Base-by-base conservation (phyloP, 805 yeast species). In the Yarrowia divulgata region DNA sequence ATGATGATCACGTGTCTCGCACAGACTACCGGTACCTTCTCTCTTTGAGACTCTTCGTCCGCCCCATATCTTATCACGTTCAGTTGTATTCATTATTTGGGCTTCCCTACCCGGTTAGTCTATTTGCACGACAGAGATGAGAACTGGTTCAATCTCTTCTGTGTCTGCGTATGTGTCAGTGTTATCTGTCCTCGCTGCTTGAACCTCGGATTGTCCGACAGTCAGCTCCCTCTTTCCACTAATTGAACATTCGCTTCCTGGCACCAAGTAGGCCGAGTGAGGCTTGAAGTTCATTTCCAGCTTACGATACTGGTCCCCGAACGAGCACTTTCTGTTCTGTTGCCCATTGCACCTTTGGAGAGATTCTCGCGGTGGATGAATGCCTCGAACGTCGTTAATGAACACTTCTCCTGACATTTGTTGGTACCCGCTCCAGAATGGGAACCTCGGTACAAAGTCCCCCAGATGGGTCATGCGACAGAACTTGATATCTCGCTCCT, bases 401-500 rank as follows among this genome's bases (percentile, higher is more conserved):
- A 60, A 60, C 14, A 60, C 18, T 43, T 60, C 66, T 14, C 66
- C 66, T 1, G 66, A 60, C 66, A 60, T 60, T 60, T 60, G 66
- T n/a, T 60, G 66, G 42, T 60, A 60, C 1, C 66, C 66, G n/a
- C 32, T 45, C 66, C 66, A 60, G 32, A 60, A 60, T 5, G 66
- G 66, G n/a, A 60, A 60, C 18, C 66, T 7, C 3, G 66, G 66
- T 0, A 60, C 46, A 18, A 60, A 45, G 18, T 60, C 66, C 14
- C 66, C 66, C 9, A 42, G 42, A 5, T 60, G 66, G 18, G 66
- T 60, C 52, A 60, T 34, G 5, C 66, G 39, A 14, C 32, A 8
- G 32, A 60, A 60, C 5, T 9, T 32, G 32, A 60, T 43, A 5
- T 45, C 42, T 6, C 34, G 34, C 37, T 60, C 66, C 34, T 40